These are phyloP conservation scores for Fraxinus velutina DNA, from an alignment of 305 asterid genomes.

Conservation along the genomic window DNA sequence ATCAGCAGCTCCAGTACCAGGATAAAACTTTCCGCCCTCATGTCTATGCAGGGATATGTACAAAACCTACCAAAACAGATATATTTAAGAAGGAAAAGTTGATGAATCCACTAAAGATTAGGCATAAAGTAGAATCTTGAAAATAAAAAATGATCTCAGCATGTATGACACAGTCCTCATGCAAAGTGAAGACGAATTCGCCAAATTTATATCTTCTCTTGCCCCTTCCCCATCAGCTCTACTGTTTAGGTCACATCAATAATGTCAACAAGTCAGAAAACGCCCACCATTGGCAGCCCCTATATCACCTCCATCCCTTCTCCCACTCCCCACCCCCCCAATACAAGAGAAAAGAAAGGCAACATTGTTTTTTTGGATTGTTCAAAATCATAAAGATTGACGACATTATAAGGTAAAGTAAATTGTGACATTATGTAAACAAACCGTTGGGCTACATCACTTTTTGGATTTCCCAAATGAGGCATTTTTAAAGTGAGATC, in stretches of 20 bases:
- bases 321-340: background rate
- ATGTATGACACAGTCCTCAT: slow-evolving; percentile 6
- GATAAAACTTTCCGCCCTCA: slow-evolving; percentile 88
- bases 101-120: background rate
- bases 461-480: background rate
- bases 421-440: background rate
- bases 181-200: background rate
- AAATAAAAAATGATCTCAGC: slow-evolving; percentile 14
- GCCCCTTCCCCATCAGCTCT: background rate
- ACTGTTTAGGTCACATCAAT: background rate
- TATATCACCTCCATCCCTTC: background rate
- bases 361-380: background rate
- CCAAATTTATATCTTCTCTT: background rate
- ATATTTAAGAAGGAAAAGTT: slow-evolving; percentile 15
- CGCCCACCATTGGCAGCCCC: background rate
- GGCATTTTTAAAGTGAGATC: background rate
- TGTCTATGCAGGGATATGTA: slow-evolving; percentile 89
- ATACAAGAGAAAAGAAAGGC: background rate
- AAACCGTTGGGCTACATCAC: background rate
- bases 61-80: slow-evolving; percentile 58
- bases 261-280: background rate
- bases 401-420: background rate
- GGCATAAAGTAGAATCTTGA: slow-evolving; percentile 6
- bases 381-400: background rate
- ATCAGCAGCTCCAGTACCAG: slow-evolving; percentile 93